Evolutionary conservation across 495 filamentous ascomycete species (phyloP), one percentile per base, ranked within the genome.

Genomic region (Pyrenula aspistea): DNA sequence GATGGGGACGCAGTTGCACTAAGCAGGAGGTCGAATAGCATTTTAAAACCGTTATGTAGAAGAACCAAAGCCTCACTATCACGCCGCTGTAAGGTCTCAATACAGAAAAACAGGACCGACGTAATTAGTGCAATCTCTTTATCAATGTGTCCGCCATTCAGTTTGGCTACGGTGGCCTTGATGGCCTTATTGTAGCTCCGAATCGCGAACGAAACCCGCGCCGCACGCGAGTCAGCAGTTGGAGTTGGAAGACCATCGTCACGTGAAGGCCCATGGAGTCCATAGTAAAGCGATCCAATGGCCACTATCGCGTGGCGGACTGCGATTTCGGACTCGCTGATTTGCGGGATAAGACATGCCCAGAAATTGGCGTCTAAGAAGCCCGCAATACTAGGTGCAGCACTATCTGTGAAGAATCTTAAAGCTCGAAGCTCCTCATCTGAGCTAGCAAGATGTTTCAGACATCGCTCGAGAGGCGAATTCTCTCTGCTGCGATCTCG

Each of bases 181-280:
- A 63, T 63, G 0, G 61, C 57, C 31, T 61, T 59, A 53, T 63
- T 60, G n/a, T 63, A 63, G 25, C 59, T 56, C 22, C 60, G 53
- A 1, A 61, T 15, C 1, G 54, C 42, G 49, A 63, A 63, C 2
- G 20, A 53, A 1, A 57, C 55, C 10, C 47, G 8, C 12, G 42
- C 52, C 11, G 31, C 11, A 8, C 15, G 31, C 31, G 31, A 42
- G 4, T 42, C 31, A 15, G 31, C 8, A 42, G 31, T 42, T 42
- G 31, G 31, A 42, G 4, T 8, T 42, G 31, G 31, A 42, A 42
- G 31, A 8, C 31, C 31, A 15, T 42, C 31, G 4, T 42, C 15
- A 42, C 4, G 31, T 42, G 31, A 4, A 4, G 19, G 21, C 23
- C 20, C 8, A n/a, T 25, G 24, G 12, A 19, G 2, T 2, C 48